These are phyloP conservation scores for Pyrus bretschneideri DNA, from an alignment of 306 rosid species.

Conservation along the genomic window DNA sequence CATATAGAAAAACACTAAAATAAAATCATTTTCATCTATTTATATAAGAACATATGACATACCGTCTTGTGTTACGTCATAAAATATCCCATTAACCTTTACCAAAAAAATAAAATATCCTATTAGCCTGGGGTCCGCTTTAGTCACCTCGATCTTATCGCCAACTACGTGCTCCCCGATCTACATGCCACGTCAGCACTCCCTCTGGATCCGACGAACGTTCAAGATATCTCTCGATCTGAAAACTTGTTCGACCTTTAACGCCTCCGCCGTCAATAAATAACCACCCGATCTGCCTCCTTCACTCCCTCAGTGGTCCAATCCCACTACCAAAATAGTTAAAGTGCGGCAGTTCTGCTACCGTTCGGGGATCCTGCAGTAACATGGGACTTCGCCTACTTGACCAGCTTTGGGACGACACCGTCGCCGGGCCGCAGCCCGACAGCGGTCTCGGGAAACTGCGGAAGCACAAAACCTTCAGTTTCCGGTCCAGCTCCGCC, in stretches of 20 bases:
- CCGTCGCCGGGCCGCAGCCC: slow-evolving; percentile 87
- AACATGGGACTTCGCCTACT: slow-evolving; percentile 76
- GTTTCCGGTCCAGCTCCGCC: slow-evolving; percentile 35
- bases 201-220: slow-evolving; percentile 15
- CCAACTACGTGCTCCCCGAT: slow-evolving; percentile 26
- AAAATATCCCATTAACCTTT: not conserved
- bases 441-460: slow-evolving; percentile 85
- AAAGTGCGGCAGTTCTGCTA: not conserved
- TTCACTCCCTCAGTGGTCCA: accelerated
- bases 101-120: not conserved
- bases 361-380: not conserved
- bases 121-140: slow-evolving; percentile 28
- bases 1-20: too few relatives aligned
- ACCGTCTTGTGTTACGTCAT: too few relatives aligned
- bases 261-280: slow-evolving; percentile 36
- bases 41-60: too few relatives aligned
- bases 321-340: too few relatives aligned
- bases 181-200: slow-evolving; percentile 36
- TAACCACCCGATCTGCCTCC: not conserved
- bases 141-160: slow-evolving; percentile 49
- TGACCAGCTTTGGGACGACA: slow-evolving; percentile 96
- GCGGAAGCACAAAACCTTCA: slow-evolving; percentile 47
- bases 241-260: slow-evolving; percentile 52
- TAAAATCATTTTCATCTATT: too few relatives aligned
- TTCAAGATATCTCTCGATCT: slow-evolving; percentile 11